Percentiles rank a stretch among this genome's conserved stretches.
phyloP scores from a whole-genome alignment of 2,329 filamentous ascomycete species.

The Teratosphaeria destructans region DNA sequence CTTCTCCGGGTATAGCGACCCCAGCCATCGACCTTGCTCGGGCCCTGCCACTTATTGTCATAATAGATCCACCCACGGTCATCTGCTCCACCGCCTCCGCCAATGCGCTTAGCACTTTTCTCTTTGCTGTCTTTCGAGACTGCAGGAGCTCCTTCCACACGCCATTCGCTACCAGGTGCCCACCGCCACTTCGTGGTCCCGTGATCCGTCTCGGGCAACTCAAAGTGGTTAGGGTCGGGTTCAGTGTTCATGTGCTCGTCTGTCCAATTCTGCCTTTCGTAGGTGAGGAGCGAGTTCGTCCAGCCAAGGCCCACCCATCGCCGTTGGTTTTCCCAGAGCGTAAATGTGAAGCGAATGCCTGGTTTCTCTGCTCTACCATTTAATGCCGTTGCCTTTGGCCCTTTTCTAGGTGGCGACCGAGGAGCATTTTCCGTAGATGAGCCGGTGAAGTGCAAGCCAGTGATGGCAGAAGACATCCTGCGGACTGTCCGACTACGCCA shows the following conservation, averaged over 20 bases:
- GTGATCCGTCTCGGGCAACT: conserved; percentile 55
- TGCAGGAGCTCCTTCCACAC: conserved; percentile 62
- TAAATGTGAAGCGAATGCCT: conserved; percentile 91
- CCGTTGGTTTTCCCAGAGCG: conserved; percentile 91
- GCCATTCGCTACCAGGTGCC: conserved; percentile 79
- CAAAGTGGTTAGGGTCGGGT: conserved; percentile 62
- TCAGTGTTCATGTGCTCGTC: conserved; percentile 86
- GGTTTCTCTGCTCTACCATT: conserved; percentile 37
- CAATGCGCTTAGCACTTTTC: conserved; percentile 13
- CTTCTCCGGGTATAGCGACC: conserved; percentile 82
- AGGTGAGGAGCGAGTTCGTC: conserved; percentile 83
- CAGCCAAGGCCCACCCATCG: conserved; percentile 92
- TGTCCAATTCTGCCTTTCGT: conserved; percentile 85
- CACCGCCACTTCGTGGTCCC: conserved; percentile 61
- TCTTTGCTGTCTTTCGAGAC: conserved; percentile 24
- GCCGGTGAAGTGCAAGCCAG: conserved; percentile 64
- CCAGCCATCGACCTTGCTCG: conserved; percentile 84
- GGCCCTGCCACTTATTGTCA: conserved; percentile 96
- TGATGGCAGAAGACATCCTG: conserved; percentile 58
- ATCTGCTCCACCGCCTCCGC: conserved; percentile 27
- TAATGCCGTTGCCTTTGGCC: conserved; percentile 33
- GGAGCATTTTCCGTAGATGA: conserved; percentile 22
- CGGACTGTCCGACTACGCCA: conserved; percentile 79
- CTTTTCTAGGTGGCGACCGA: conserved; percentile 8
- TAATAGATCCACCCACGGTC: conserved; percentile 92